Conservation (phyloP, 1,139 yeast genomes). For the Blastobotrys arbuscula region DNA sequence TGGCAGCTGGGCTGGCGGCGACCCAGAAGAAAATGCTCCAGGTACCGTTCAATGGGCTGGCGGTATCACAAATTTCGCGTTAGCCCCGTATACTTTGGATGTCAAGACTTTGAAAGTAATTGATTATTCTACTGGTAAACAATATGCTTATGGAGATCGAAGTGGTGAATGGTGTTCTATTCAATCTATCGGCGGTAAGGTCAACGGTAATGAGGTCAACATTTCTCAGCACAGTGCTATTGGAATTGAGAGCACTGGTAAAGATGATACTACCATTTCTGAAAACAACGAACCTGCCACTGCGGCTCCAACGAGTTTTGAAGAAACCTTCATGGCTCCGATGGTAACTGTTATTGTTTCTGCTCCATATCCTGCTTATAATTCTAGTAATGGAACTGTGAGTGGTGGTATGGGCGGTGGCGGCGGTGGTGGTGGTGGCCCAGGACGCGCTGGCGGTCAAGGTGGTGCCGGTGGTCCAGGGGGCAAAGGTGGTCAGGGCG, state of each 20-base stretch:
- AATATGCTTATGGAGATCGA: conserved; percentile 57
- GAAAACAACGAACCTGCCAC: background rate
- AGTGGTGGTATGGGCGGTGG: background rate
- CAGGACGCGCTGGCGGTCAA: background rate
- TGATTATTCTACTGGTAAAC: conserved; percentile 75
- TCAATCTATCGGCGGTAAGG: conserved; percentile 52
- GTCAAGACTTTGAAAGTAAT: conserved; percentile 55
- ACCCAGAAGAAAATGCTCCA: conserved; percentile 48
- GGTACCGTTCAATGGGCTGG: conserved; percentile 88
- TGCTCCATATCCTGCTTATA: background rate
- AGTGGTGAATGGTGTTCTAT: conserved; percentile 68
- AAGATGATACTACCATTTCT: conserved; percentile 9
- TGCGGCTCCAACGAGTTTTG: background rate
- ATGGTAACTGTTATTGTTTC: background rate
- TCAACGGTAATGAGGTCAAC: conserved; percentile 50
- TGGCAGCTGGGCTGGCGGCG: conserved; percentile 86
- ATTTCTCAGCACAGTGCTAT: background rate
- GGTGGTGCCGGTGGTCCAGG: background rate
- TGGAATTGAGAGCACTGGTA: conserved; percentile 11
- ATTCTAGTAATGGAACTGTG: background rate
- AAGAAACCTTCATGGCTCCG: background rate
- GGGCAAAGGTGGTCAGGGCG: background rate
- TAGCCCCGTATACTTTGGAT: conserved; percentile 65
- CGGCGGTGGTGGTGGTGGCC: background rate
- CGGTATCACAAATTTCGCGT: conserved; percentile 56